phyloP scores from a whole-genome alignment of 1,284 basidiomycete species.

The Fomitopsis schrenkii region DNA sequence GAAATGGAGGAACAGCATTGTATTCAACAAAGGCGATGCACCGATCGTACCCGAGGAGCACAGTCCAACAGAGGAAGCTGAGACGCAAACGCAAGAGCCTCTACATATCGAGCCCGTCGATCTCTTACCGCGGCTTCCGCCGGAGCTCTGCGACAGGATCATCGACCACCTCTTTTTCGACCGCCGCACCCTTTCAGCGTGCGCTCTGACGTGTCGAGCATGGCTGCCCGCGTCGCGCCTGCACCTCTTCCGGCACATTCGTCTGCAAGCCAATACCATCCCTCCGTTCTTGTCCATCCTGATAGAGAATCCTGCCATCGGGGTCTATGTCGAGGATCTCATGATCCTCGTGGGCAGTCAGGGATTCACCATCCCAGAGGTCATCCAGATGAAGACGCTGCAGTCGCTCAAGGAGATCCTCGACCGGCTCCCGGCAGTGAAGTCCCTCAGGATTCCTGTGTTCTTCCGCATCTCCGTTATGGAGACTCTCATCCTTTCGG shows the following conservation, averaged over 20 bases:
- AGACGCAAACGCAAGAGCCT: background rate
- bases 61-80: background rate
- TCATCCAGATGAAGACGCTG: background rate
- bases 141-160: slow-evolving; percentile 12
- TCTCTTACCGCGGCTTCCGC: slow-evolving; percentile 5
- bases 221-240: slow-evolving; percentile 10
- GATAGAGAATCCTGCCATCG: background rate
- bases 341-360: background rate
- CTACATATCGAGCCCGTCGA: background rate
- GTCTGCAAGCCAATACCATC: background rate
- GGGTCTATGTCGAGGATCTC: background rate
- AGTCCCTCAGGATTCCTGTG: background rate
- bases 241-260: slow-evolving; percentile 8
- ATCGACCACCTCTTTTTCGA: slow-evolving; percentile 8
- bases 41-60: background rate
- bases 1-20: background rate
- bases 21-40: background rate
- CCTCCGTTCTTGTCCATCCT: background rate
- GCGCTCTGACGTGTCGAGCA: slow-evolving; percentile 6
- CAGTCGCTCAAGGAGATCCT: background rate
- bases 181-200: slow-evolving; percentile 1
- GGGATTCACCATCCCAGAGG: background rate
- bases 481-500: background rate
- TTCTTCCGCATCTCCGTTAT: background rate
- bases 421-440: background rate